Conservation (phyloP, 768 basidiomycete genomes). For the Termitomyces eurrhizus region DNA sequence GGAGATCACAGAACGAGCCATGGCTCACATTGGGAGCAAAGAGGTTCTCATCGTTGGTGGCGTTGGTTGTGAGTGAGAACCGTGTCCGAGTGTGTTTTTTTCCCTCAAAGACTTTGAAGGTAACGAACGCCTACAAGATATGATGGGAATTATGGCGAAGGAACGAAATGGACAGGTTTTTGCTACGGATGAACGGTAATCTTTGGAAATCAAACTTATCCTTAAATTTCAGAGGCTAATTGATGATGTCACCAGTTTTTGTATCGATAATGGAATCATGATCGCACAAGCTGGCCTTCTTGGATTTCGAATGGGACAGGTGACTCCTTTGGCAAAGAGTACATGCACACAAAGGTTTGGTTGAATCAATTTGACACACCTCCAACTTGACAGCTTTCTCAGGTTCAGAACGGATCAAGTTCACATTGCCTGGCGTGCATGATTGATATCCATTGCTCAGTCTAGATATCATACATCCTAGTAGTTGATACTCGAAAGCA, state of each 20-base stretch:
- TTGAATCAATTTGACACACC: not conserved
- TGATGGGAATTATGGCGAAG: slow-evolving; percentile 97
- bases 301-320: slow-evolving; percentile 85
- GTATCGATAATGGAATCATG: slow-evolving; percentile 99
- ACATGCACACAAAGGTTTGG: slow-evolving; percentile 88
- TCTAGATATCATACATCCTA: not conserved
- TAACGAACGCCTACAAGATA: slow-evolving; percentile 90
- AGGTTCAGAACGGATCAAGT: slow-evolving; percentile 97
- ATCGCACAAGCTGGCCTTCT: slow-evolving; percentile 97
- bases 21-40: slow-evolving; percentile 97
- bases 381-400: slow-evolving; percentile 6
- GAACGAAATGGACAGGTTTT: slow-evolving; percentile 89
- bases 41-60: slow-evolving; percentile 98
- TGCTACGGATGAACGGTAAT: slow-evolving; percentile 90
- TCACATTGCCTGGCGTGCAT: slow-evolving; percentile 83
- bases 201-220: slow-evolving; percentile 13
- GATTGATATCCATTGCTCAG: slow-evolving; percentile 13
- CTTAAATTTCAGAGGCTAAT: not conserved
- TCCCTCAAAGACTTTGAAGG: slow-evolving; percentile 39
- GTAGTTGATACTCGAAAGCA: slow-evolving; percentile 46
- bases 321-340: slow-evolving; percentile 73
- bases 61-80: slow-evolving; percentile 83
- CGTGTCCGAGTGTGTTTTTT: not conserved
- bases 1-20: slow-evolving; percentile 97
- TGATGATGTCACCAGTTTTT: slow-evolving; percentile 57